Evolutionary conservation across 2,329 filamentous ascomycete species (phyloP), one percentile per base, ranked within the genome.

Genomic region (Ophiostoma fasciatum): DNA sequence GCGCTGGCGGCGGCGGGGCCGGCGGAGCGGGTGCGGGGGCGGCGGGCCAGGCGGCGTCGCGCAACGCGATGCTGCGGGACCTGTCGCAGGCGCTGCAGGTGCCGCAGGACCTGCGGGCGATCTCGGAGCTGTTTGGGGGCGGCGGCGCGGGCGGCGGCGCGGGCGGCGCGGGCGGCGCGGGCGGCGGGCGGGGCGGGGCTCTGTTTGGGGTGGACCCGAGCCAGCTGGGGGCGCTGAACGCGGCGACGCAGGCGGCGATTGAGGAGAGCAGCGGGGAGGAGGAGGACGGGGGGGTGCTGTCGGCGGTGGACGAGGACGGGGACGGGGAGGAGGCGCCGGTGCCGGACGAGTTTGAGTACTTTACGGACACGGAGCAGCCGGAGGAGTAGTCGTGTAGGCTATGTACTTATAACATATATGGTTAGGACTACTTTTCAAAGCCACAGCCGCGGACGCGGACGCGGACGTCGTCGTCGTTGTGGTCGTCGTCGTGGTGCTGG

Each of bases 271-370:
- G 53, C 15, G 73, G 79, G 35, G 76, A 81, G 14, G 76, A 75
- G 0, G 78, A 79, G 0, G 80, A 80, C 0, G 83, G 81, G 0
- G 82, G 78, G 38, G 82, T 92, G 2, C 61, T 94, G 47, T 94
- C 81, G 4, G 79, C 85, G 6, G 74, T 93, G 4, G 87, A 94
- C 49, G 88, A 96, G 56, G 82, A 88, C 48, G 74, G 67, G 9
- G 79, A 83, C 42, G 76, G 67, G 23, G 77, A 80, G 48, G 82
- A 88, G 52, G 82, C 82, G 2, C 61, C 68, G 26, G 55, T 73
- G 7, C 83, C 82, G 5, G 60, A 62, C 10, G 77, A 82, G 35
- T 90, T 90, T 57, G 80, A 88, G 42, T 87, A 90, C 55, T 75
- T 78, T 48, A 77, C 77, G 5, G 80, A 83, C 36, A 74, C 73